Conservation (phyloP, 352 stramenopile species). For the Phytophthora megakarya region DNA sequence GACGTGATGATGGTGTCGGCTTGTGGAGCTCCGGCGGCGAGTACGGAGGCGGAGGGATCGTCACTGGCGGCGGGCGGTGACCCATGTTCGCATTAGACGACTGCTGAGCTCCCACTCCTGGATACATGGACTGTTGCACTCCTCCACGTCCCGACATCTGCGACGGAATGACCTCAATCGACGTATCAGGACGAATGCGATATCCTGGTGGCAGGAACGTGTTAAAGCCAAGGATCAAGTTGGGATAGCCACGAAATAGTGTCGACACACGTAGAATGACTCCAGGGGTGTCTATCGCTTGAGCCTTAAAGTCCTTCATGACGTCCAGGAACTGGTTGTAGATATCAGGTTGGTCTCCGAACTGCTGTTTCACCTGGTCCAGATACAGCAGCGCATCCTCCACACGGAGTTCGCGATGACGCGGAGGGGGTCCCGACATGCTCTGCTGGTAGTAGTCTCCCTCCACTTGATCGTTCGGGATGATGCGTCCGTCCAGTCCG, state of each 20-base stretch:
- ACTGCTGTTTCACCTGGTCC: constrained; percentile 99
- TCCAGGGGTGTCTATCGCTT: constrained; percentile 98
- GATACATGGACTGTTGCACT: constrained; percentile 46
- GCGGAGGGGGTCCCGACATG: constrained; percentile 37
- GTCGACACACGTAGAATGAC: constrained; percentile 98
- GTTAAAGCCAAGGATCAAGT: constrained; percentile 99
- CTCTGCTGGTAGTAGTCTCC: constrained; percentile 47
- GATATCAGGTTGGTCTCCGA: constrained; percentile 98
- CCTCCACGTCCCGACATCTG: constrained; percentile 56
- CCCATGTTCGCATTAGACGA: constrained; percentile 42
- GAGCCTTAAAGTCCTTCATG: constrained; percentile 99
- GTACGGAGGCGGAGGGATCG: constrained; percentile 72
- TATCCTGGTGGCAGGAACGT: constrained; percentile 97
- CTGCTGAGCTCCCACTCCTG: constrained; percentile 34
- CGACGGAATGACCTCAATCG: constrained; percentile 78
- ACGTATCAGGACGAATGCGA: constrained; percentile 85
- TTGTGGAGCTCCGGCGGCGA: constrained; percentile 59
- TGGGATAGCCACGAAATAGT: constrained; percentile 98
- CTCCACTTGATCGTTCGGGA: constrained; percentile 43
- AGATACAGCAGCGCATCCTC: constrained; percentile 99
- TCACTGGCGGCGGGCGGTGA: constrained; percentile 69
- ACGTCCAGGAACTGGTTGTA: constrained; percentile 99
- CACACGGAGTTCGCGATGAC: constrained; percentile 88
- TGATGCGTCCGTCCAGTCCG: constrained; percentile 59
- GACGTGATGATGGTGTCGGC: constrained; percentile 50